phyloP scores from a whole-genome alignment of 164 flowering plant species.

The Vitis labrusca region DNA sequence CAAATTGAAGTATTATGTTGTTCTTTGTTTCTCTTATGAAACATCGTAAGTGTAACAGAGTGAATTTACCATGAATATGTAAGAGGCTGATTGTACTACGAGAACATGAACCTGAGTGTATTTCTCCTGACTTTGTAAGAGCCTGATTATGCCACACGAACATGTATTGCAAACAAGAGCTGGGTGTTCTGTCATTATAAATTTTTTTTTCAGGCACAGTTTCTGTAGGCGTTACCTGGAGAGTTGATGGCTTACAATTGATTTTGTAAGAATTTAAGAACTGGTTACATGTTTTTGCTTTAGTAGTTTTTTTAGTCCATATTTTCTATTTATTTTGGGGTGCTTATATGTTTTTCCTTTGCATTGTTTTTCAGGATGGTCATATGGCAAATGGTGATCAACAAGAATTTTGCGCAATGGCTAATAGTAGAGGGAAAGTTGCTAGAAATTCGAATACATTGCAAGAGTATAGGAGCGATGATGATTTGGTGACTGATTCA shows the following conservation, averaged over 20 bases:
- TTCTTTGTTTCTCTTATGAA: constrained; percentile 5
- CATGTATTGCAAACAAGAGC: constrained; percentile 28
- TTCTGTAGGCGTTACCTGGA: constrained; percentile 41
- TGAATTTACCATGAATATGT: constrained; percentile 20
- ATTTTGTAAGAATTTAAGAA: constrained; percentile 45
- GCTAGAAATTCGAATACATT: neutral
- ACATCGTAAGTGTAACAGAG: constrained; percentile 21
- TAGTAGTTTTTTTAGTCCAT: neutral
- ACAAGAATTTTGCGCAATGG: constrained; percentile 6
- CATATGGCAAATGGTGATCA: constrained; percentile 11
- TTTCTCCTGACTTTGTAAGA: too few species aligned
- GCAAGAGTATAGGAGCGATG: constrained; percentile 3
- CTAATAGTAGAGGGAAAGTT: neutral
- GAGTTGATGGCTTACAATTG: constrained; percentile 42
- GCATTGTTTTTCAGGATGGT: constrained; percentile 23
- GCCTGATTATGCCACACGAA: too few species aligned
- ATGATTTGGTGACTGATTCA: constrained; percentile 5
- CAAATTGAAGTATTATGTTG: constrained; percentile 9
- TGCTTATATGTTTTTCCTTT: neutral
- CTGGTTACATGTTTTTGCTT: constrained; percentile 24
- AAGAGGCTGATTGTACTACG: constrained; percentile 29
- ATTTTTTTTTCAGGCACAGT: constrained; percentile 13
- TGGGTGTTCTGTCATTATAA: too few species aligned
- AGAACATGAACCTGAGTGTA: constrained; percentile 10
- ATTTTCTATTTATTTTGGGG: too few species aligned